These are phyloP conservation scores for Chlamydomonas asymmetrica DNA, from an alignment of 139 green algal genomes.

Conservation along the genomic window DNA sequence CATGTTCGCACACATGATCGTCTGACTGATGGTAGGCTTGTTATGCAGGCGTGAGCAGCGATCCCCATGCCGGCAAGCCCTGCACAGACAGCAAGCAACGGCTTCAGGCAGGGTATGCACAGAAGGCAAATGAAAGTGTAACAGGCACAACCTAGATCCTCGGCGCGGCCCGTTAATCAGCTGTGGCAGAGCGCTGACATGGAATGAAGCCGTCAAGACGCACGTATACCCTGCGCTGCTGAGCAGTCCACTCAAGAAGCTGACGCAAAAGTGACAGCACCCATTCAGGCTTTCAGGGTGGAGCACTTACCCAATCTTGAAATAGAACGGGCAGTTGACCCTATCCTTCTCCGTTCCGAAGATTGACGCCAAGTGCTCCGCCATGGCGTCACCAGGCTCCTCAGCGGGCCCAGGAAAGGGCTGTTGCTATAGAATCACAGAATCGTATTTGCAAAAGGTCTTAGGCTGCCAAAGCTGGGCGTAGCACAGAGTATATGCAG, in stretches of 20 bases:
- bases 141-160: not conserved
- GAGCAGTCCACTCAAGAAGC: too few relatives aligned
- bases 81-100: conserved; percentile 23
- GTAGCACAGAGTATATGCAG: too few relatives aligned
- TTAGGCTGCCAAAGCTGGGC: too few relatives aligned
- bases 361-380: conserved; percentile 95
- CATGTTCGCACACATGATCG: conserved; percentile 93
- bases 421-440: too few relatives aligned
- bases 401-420: not conserved
- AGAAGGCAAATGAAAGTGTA: too few relatives aligned
- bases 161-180: not conserved
- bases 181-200: too few relatives aligned
- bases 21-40: conserved; percentile 88
- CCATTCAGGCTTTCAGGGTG: not conserved
- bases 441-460: too few relatives aligned
- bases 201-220: too few relatives aligned
- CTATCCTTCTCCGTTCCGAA: conserved; percentile 98
- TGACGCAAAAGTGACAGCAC: too few relatives aligned
- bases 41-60: conserved; percentile 97
- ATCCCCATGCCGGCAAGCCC: conserved; percentile 94
- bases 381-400: conserved; percentile 71
- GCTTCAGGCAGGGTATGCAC: not conserved
- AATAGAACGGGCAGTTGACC: conserved; percentile 96
- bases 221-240: too few relatives aligned
- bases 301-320: conserved; percentile 87